phyloP scores from a whole-genome alignment of 192 early-diverging fungal species.

The Backusella australiensis region DNA sequence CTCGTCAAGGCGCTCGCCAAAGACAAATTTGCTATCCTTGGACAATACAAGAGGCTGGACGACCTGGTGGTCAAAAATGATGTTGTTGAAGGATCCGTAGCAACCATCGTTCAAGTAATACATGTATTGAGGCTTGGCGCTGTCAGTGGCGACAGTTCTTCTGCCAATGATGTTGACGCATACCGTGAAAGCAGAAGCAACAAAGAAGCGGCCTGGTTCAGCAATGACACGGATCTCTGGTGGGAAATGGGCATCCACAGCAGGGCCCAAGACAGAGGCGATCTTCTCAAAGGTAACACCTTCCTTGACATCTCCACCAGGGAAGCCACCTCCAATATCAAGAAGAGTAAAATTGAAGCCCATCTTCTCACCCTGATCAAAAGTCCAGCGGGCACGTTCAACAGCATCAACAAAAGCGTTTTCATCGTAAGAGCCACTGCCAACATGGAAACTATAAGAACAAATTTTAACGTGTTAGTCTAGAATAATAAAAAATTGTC shows the following conservation, averaged over 20 bases:
- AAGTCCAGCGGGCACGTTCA: conserved; percentile 75
- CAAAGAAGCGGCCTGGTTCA: conserved; percentile 97
- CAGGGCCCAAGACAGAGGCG: conserved; percentile 71
- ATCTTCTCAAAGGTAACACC: conserved; percentile 86
- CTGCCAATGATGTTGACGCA: conserved; percentile 93
- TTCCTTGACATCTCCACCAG: conserved; percentile 68
- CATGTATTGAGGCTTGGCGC: conserved; percentile 44
- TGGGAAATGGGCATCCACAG: conserved; percentile 81
- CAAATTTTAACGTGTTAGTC: neutral
- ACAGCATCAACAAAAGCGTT: conserved; percentile 91
- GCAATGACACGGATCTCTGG: conserved; percentile 90
- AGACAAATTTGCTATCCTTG: conserved; percentile 33
- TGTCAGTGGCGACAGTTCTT: conserved; percentile 56
- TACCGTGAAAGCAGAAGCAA: conserved; percentile 89
- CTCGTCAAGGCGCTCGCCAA: conserved; percentile 26
- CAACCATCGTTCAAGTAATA: conserved; percentile 99
- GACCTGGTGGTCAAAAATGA: conserved; percentile 93
- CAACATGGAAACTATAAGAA: conserved; percentile 87
- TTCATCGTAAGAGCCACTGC: conserved; percentile 90
- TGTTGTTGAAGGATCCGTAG: conserved; percentile 98
- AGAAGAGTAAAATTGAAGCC: conserved; percentile 77
- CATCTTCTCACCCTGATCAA: conserved; percentile 77
- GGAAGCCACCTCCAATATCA: conserved; percentile 96
- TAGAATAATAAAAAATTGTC: neutral
- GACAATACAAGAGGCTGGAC: conserved; percentile 55